Evolutionary conservation across 192 early-diverging fungal genomes (phyloP).

Genomic region (Gorgonomyces haynaldii): DNA sequence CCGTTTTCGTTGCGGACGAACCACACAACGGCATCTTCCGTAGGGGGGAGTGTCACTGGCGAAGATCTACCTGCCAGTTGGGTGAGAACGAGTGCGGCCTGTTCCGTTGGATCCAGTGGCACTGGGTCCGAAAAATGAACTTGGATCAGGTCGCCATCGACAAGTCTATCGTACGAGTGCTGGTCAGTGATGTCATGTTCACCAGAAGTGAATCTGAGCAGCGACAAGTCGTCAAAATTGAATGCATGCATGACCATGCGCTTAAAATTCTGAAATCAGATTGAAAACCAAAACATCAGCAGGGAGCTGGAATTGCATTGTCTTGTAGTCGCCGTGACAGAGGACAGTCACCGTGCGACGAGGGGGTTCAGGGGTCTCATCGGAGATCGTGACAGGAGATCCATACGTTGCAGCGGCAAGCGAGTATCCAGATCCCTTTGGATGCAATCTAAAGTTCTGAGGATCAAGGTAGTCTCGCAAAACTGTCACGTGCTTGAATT

Average conservation of each 20-base stretch:
- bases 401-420: neutral
- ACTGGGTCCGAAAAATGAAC: neutral
- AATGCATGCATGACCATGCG: slow-evolving; percentile 8
- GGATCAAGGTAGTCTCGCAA: slow-evolving; percentile 1
- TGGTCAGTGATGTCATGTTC: slow-evolving; percentile 2
- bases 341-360: slow-evolving; percentile 3
- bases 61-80: slow-evolving; percentile 1
- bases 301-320: neutral
- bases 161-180: neutral
- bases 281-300: neutral
- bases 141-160: slow-evolving; percentile 1
- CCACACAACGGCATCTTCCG: too few species aligned
- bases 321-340: neutral
- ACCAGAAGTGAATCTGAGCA: neutral
- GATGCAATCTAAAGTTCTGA: slow-evolving; percentile 7
- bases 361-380: neutral
- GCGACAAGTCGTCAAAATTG: neutral
- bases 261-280: slow-evolving; percentile 5
- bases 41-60: neutral
- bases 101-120: too few species aligned
- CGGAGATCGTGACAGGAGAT: slow-evolving; percentile 3
- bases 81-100: slow-evolving; percentile 4
- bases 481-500: slow-evolving; percentile 1
- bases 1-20: too few species aligned
- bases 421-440: too few species aligned